Evolutionary conservation across 345 rosid genomes (phyloP).

Genomic region (Microcos paniculata): DNA sequence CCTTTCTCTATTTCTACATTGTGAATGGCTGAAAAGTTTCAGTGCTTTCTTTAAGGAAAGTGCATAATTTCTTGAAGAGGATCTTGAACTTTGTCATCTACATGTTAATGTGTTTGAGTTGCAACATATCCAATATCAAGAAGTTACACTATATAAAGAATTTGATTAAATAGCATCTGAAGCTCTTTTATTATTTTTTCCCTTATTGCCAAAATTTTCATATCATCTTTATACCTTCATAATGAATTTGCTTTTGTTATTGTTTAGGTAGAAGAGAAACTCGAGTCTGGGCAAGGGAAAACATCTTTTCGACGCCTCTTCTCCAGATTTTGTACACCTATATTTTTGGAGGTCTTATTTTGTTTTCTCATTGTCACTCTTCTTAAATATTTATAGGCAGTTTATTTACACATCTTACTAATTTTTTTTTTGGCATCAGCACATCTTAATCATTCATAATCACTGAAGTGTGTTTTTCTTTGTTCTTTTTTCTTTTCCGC

Average conservation of each 20-base stretch:
- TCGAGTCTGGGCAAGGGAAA: slow-evolving; percentile 88
- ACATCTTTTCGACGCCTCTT: slow-evolving; percentile 74
- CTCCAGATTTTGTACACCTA: slow-evolving; percentile 95
- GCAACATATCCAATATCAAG: not conserved
- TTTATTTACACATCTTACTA: slow-evolving; percentile 6
- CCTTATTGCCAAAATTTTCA: not conserved
- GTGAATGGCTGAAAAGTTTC: not conserved
- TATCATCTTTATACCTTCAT: not conserved
- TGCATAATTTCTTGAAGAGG: not conserved
- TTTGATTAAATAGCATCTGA: not conserved
- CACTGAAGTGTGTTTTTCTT: slow-evolving; percentile 6
- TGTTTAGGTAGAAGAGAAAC: slow-evolving; percentile 94
- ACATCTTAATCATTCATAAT: not conserved
- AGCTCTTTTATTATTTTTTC: not conserved
- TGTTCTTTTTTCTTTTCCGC: not conserved
- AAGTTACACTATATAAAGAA: not conserved
- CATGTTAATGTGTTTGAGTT: not conserved
- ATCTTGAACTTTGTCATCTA: not conserved
- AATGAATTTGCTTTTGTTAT: not conserved
- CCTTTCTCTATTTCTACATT: not conserved
- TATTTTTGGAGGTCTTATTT: slow-evolving; percentile 77
- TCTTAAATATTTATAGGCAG: not conserved
- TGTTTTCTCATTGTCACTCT: not conserved
- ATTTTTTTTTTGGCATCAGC: too few relatives aligned
- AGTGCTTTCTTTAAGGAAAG: not conserved